Conservation (phyloP, 2,329 filamentous ascomycete species). For the Colletotrichum plurivorum region DNA sequence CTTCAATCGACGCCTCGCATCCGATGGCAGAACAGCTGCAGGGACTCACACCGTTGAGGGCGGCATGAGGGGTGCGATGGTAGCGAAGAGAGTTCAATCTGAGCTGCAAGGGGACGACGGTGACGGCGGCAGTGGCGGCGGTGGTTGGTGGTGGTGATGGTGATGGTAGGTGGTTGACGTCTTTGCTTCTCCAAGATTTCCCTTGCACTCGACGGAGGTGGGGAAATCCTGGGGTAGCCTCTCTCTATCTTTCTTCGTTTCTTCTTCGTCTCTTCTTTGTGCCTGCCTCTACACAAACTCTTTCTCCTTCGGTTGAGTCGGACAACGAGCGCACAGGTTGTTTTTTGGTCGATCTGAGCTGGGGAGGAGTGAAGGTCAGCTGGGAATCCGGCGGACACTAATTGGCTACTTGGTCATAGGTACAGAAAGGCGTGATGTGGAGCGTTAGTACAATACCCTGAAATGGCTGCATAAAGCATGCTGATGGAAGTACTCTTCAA, state of each 20-base stretch:
- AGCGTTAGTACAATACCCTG: constrained; percentile 29
- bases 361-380: constrained; percentile 26
- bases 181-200: constrained; percentile 31
- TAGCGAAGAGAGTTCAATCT: constrained; percentile 7
- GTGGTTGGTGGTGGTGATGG: constrained; percentile 8
- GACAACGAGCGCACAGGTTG: constrained; percentile 13
- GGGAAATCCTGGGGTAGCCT: constrained; percentile 39
- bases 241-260: background rate
- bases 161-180: constrained; percentile 22
- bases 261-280: no score
- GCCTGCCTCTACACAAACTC: no score
- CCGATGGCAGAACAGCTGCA: constrained; percentile 31
- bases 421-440: constrained; percentile 15
- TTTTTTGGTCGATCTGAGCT: constrained; percentile 24
- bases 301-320: no score
- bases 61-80: constrained; percentile 33
- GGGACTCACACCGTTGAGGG: constrained; percentile 32
- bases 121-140: constrained; percentile 4
- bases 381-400: constrained; percentile 27
- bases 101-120: constrained; percentile 5
- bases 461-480: no score
- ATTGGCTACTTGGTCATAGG: constrained; percentile 7
- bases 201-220: constrained; percentile 22
- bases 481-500: constrained; percentile 11
- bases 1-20: constrained; percentile 39